Conservation (phyloP, 371 early-diverging fungal genomes). For the Mucor lusitanicus region DNA sequence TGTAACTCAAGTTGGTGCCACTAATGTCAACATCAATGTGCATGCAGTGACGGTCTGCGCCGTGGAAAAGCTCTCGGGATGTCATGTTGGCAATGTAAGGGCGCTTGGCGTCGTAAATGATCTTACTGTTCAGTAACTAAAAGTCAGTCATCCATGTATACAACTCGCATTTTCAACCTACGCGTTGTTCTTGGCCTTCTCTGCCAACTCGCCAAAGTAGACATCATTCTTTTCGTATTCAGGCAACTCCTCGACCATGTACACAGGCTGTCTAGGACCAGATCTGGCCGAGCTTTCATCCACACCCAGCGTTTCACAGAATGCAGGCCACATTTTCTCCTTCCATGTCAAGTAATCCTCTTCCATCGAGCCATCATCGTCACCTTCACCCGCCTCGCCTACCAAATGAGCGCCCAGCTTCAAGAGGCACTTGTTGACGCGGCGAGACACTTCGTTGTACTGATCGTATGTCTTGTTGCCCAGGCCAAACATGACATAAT, state of each 20-base stretch:
- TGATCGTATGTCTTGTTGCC: conserved; percentile 98
- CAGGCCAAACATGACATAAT: conserved; percentile 88
- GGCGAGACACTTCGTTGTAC: conserved; percentile 82
- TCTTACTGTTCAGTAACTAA: conserved; percentile 13
- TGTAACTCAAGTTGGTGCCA: conserved; percentile 80
- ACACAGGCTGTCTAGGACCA: conserved; percentile 47
- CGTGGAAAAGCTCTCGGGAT: conserved; percentile 69
- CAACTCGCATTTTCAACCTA: conserved; percentile 17
- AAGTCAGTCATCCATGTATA: not conserved
- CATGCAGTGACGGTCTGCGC: conserved; percentile 77
- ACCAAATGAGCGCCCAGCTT: conserved; percentile 78
- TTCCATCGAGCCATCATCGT: conserved; percentile 94
- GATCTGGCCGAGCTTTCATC: conserved; percentile 51
- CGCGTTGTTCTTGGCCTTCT: conserved; percentile 40
- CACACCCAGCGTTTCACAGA: conserved; percentile 75
- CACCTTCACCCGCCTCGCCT: conserved; percentile 90
- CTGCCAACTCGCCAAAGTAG: conserved; percentile 65
- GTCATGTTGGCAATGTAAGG: conserved; percentile 75
- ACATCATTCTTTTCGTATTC: conserved; percentile 42
- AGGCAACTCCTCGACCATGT: conserved; percentile 42
- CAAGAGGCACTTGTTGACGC: conserved; percentile 64
- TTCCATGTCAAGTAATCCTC: conserved; percentile 96
- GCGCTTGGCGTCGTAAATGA: conserved; percentile 78
- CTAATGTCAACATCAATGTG: conserved; percentile 91
- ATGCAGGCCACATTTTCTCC: conserved; percentile 76